Percentiles rank a stretch among this genome's conserved stretches.
These are phyloP conservation scores for Corylus avellana DNA, from an alignment of 306 rosid species.

Conservation along the genomic window DNA sequence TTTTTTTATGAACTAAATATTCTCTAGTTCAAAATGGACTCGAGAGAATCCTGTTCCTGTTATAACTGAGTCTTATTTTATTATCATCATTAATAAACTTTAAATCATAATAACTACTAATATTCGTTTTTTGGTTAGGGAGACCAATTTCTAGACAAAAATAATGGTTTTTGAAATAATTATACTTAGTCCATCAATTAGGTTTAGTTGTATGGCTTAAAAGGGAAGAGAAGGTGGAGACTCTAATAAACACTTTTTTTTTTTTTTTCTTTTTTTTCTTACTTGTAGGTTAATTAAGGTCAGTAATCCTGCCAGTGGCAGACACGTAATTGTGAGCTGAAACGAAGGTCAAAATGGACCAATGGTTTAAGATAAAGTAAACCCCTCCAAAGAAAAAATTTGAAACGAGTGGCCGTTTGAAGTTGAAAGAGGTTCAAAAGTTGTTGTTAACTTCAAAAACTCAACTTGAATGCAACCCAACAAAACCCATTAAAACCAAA, in stretches of 20 bases:
- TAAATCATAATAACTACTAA: no score
- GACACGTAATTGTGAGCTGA: conserved; percentile 11
- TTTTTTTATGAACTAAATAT: no score
- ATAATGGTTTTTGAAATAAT: no score
- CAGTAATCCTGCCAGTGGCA: conserved; percentile 21
- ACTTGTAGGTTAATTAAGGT: background rate
- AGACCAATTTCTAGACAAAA: no score
- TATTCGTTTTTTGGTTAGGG: no score
- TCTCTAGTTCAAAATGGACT: no score
- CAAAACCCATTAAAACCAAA: conserved; percentile 37
- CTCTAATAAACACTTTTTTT: background rate
- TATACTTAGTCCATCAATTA: background rate
- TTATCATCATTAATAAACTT: no score
- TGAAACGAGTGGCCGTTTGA: conserved; percentile 81
- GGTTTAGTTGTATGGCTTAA: background rate
- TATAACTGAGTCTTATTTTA: no score
- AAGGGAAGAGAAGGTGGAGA: background rate
- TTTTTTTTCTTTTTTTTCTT: no score
- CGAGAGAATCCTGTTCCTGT: no score
- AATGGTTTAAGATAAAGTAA: conserved; percentile 21
- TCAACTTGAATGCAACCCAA: conserved; percentile 48
- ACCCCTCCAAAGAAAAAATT: conserved; percentile 27
- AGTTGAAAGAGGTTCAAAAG: conserved; percentile 20
- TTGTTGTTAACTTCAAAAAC: conserved; percentile 21
- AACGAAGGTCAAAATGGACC: conserved; percentile 9